A percentile compares a stretch with the other conserved stretches of the same genome.
phyloP scores from a whole-genome alignment of 306 rosid species.

The Acacia melanoxylon region DNA sequence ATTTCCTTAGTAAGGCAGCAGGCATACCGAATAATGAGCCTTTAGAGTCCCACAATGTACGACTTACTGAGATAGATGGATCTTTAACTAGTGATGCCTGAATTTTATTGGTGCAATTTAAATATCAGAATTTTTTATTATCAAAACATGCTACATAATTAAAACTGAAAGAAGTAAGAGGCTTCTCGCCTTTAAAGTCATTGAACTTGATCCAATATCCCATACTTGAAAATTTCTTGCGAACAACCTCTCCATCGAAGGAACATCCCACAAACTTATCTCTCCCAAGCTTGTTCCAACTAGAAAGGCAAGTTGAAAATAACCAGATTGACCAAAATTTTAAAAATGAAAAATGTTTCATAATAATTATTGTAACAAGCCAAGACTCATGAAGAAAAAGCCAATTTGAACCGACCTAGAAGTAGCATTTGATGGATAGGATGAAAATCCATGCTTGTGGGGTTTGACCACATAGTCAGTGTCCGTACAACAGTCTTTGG shows the following conservation, averaged over 20 bases:
- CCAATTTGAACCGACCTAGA: slow-evolving; percentile 22
- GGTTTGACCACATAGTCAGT: slow-evolving; percentile 18
- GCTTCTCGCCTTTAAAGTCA: slow-evolving; percentile 16
- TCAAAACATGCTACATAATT: not conserved
- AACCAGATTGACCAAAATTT: not conserved
- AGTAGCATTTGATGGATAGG: slow-evolving; percentile 29
- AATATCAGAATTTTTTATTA: not conserved
- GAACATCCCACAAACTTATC: slow-evolving; percentile 34
- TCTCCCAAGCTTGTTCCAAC: slow-evolving; percentile 33
- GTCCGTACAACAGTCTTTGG: slow-evolving; percentile 27
- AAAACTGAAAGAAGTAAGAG: not conserved
- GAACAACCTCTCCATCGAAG: slow-evolving; percentile 19
- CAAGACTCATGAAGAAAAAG: not conserved
- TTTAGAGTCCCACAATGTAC: slow-evolving; percentile 26
- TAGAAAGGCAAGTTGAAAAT: slow-evolving; percentile 7
- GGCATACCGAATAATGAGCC: slow-evolving; percentile 34
- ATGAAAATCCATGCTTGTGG: slow-evolving; percentile 37
- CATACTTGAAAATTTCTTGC: slow-evolving; percentile 35
- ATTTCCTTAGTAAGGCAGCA: not conserved
- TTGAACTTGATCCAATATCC: slow-evolving; percentile 27
- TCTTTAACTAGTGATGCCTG: slow-evolving; percentile 33
- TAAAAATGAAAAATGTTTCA: not conserved
- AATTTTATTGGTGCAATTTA: slow-evolving; percentile 4
- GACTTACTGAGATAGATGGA: slow-evolving; percentile 25
- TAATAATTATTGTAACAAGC: not conserved